Percentiles rank a stretch among this genome's conserved stretches.
These are phyloP conservation scores for Penicillium sumatraense DNA, from an alignment of 2,329 filamentous ascomycete genomes.

Conservation along the genomic window DNA sequence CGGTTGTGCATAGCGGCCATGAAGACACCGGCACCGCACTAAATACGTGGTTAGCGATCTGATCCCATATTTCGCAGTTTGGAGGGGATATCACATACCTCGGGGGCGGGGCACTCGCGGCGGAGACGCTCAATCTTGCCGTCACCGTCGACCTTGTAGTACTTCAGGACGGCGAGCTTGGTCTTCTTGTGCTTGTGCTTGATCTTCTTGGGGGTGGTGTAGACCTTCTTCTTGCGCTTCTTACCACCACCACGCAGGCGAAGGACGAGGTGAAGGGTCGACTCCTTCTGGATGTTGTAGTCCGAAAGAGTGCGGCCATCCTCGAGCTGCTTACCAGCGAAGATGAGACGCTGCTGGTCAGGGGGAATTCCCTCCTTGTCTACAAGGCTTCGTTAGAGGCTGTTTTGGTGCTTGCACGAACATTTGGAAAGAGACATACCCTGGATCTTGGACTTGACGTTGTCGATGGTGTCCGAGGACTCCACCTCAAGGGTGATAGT, in stretches of 20 bases:
- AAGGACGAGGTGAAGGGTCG: constrained; percentile 95
- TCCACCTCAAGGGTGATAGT: constrained; percentile 99
- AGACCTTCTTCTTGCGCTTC: constrained; percentile 99
- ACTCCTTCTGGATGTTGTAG: constrained; percentile 99
- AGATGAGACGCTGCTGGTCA: constrained; percentile 99
- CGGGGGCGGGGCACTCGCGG: constrained; percentile 92
- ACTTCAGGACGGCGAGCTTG: constrained; percentile 99
- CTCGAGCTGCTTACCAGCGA: constrained; percentile 99
- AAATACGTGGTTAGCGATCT: constrained; percentile 40
- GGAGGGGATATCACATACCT: constrained; percentile 62
- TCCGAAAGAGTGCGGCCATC: constrained; percentile 98
- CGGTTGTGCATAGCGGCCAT: constrained; percentile 99
- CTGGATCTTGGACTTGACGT: constrained; percentile 98
- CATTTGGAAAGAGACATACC: constrained; percentile 48
- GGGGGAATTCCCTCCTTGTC: constrained; percentile 99
- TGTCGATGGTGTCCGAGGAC: constrained; percentile 99
- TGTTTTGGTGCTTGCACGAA: background rate
- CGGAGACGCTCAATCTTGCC: constrained; percentile 99
- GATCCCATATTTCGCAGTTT: background rate
- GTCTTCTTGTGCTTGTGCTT: constrained; percentile 99
- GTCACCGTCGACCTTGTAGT: constrained; percentile 99
- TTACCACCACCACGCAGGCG: constrained; percentile 98
- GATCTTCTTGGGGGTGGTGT: constrained; percentile 99
- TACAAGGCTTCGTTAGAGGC: constrained; percentile 49
- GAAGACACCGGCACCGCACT: constrained; percentile 99